A percentile compares a stretch with the other conserved stretches of the same genome.
phyloP scores from a whole-genome alignment of 2,329 filamentous ascomycete species.

The Alternaria arborescens region DNA sequence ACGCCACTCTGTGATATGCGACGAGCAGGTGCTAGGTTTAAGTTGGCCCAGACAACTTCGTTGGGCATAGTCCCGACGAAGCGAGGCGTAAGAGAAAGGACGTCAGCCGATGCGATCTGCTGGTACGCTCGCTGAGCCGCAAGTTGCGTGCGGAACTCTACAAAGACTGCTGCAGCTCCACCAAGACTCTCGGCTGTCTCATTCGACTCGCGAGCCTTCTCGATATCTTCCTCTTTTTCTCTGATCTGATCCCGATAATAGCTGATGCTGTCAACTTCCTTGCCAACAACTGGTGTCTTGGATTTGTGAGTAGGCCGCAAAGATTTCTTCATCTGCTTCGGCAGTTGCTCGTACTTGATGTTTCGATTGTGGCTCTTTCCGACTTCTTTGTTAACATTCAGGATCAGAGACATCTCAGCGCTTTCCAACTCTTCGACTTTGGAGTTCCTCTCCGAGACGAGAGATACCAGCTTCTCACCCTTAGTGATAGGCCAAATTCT shows the following conservation, averaged over 20 bases:
- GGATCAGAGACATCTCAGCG: slow-evolving; percentile 87
- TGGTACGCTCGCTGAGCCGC: slow-evolving; percentile 89
- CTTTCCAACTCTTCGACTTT: slow-evolving; percentile 82
- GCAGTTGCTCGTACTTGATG: slow-evolving; percentile 61
- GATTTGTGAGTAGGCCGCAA: slow-evolving; percentile 51
- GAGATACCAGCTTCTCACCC: slow-evolving; percentile 77
- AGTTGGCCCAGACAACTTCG: slow-evolving; percentile 87
- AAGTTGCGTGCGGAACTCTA: slow-evolving; percentile 85
- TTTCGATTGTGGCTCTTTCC: slow-evolving; percentile 64
- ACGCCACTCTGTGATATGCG: slow-evolving; percentile 77
- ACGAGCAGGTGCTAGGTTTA: slow-evolving; percentile 85
- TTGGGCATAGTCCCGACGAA: slow-evolving; percentile 82
- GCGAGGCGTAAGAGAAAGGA: slow-evolving; percentile 82
- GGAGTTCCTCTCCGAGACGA: slow-evolving; percentile 83
- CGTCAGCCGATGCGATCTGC: slow-evolving; percentile 46
- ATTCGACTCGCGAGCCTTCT: slow-evolving; percentile 73
- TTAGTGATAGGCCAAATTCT: slow-evolving; percentile 86
- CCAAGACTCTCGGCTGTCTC: slow-evolving; percentile 63
- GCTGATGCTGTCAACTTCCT: slow-evolving; percentile 94
- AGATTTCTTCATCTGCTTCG: slow-evolving; percentile 70
- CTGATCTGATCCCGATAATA: slow-evolving; percentile 84
- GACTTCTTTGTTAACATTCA: slow-evolving; percentile 75
- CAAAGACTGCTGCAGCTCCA: slow-evolving; percentile 80
- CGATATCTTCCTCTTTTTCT: slow-evolving; percentile 75
- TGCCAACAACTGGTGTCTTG: slow-evolving; percentile 67